These are phyloP conservation scores for Coriaria nepalensis DNA, from an alignment of 306 rosid genomes.

Conservation along the genomic window DNA sequence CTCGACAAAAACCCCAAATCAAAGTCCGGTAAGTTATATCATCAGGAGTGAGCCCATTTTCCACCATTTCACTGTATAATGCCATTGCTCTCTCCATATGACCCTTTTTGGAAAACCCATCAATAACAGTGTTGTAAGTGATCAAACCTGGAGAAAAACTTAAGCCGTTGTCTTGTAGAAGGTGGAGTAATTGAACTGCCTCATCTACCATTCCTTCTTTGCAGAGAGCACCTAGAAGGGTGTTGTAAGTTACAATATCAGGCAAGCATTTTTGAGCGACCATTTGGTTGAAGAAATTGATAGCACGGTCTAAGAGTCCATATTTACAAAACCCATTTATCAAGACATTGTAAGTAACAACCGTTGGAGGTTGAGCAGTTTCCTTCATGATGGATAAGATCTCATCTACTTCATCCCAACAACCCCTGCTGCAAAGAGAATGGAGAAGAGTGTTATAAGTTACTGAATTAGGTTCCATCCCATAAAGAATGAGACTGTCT, in stretches of 20 bases:
- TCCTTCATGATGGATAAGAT: slow-evolving; percentile 55
- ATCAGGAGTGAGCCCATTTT: slow-evolving; percentile 50
- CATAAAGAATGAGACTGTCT: slow-evolving; percentile 36
- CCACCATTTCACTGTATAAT: slow-evolving; percentile 43
- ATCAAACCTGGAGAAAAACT: slow-evolving; percentile 56
- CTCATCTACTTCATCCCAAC: slow-evolving; percentile 60
- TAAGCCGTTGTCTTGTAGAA: slow-evolving; percentile 24
- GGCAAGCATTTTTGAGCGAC: slow-evolving; percentile 49
- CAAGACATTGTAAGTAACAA: slow-evolving; percentile 64
- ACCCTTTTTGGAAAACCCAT: slow-evolving; percentile 46
- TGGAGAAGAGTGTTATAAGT: slow-evolving; percentile 74
- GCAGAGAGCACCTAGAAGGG: slow-evolving; percentile 56
- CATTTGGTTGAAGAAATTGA: slow-evolving; percentile 47
- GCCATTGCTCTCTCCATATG: slow-evolving; percentile 47
- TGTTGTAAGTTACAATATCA: slow-evolving; percentile 70
- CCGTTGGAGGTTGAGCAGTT: slow-evolving; percentile 39
- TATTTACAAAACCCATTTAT: slow-evolving; percentile 62
- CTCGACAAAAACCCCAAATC: slow-evolving; percentile 47
- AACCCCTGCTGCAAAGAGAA: slow-evolving; percentile 46
- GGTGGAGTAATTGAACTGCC: slow-evolving; percentile 39
- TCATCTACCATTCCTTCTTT: slow-evolving; percentile 69
- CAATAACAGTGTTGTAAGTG: slow-evolving; percentile 60
- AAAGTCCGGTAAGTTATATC: slow-evolving; percentile 59
- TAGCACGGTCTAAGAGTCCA: slow-evolving; percentile 56
- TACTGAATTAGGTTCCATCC: slow-evolving; percentile 47